A percentile compares a stretch with the other conserved stretches of the same genome.
Conservation (phyloP, 2,329 filamentous ascomycete species). For the Sclerotinia borealis region DNA sequence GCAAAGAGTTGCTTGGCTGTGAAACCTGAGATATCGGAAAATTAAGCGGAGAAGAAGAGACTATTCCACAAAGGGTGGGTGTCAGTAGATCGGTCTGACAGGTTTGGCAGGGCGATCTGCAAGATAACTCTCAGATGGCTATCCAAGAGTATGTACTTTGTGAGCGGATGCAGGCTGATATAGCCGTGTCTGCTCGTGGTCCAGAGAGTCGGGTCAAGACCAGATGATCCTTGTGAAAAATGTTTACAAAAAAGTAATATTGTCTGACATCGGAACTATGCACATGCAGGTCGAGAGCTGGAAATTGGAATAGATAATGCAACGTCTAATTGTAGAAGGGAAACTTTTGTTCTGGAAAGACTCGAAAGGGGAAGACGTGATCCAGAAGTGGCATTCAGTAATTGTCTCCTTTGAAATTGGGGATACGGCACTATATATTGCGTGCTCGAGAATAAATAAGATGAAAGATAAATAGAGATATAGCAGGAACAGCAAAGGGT, state of each 20-base stretch:
- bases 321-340: not conserved
- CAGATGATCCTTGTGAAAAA: not conserved
- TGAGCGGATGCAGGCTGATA: slow-evolving; percentile 11
- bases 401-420: slow-evolving; percentile 1
- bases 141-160: slow-evolving; percentile 3
- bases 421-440: slow-evolving; percentile 12
- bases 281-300: not conserved
- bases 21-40: slow-evolving; percentile 1
- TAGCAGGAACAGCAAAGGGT: not conserved
- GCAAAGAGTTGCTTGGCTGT: not conserved
- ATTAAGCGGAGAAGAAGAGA: not conserved
- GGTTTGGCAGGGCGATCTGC: slow-evolving; percentile 7
- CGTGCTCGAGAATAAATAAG: slow-evolving; percentile 13
- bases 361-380: slow-evolving; percentile 8
- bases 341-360: slow-evolving; percentile 2
- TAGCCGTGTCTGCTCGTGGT: slow-evolving; percentile 4
- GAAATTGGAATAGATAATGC: not conserved
- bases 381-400: slow-evolving; percentile 2
- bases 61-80: not conserved
- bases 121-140: slow-evolving; percentile 6
- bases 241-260: not conserved
- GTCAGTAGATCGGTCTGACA: not conserved
- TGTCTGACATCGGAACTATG: slow-evolving; percentile 2
- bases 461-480: slow-evolving; percentile 10
- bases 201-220: not conserved